A percentile compares a stretch with the other conserved stretches of the same genome.
Conservation (phyloP, 2,329 filamentous ascomycete species). For the Trichoderma sp. region DNA sequence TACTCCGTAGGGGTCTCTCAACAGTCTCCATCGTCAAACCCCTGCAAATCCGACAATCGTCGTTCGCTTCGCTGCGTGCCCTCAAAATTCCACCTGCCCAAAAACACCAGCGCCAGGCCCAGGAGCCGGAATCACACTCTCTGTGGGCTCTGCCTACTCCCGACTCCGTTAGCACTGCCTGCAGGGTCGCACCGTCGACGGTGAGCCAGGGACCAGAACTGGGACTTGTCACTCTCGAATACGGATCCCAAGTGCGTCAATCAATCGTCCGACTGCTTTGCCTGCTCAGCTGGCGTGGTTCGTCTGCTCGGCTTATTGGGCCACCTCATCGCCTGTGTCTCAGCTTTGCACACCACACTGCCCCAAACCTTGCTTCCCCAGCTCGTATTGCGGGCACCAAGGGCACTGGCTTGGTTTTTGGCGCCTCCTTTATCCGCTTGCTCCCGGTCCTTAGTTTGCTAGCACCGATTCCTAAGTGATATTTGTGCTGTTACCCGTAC, state of each 20-base stretch:
- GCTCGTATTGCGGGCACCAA: conserved; percentile 22
- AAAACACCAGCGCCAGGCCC: background rate
- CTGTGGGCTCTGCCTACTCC: conserved; percentile 8
- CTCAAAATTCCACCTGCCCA: background rate
- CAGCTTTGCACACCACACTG: conserved; percentile 11
- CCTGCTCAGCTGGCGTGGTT: conserved; percentile 21
- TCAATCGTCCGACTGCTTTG: background rate
- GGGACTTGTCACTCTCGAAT: background rate
- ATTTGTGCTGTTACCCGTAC: background rate
- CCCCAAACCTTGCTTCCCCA: conserved; percentile 21
- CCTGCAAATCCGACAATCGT: background rate
- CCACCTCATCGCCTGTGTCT: conserved; percentile 23
- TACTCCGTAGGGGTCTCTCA: background rate
- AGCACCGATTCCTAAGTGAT: background rate
- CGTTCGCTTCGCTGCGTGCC: background rate
- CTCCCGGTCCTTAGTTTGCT: conserved; percentile 2
- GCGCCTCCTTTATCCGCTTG: conserved; percentile 15
- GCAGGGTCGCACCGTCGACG: conserved; percentile 10
- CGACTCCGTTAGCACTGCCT: conserved; percentile 10
- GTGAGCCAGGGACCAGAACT: background rate
- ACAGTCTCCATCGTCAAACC: background rate
- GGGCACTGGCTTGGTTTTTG: background rate
- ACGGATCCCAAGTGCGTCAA: background rate
- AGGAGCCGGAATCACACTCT: background rate
- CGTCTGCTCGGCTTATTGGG: conserved; percentile 16